phyloP scores from a whole-genome alignment of 2,329 filamentous ascomycete genomes.

The Alternaria triticimaculans region DNA sequence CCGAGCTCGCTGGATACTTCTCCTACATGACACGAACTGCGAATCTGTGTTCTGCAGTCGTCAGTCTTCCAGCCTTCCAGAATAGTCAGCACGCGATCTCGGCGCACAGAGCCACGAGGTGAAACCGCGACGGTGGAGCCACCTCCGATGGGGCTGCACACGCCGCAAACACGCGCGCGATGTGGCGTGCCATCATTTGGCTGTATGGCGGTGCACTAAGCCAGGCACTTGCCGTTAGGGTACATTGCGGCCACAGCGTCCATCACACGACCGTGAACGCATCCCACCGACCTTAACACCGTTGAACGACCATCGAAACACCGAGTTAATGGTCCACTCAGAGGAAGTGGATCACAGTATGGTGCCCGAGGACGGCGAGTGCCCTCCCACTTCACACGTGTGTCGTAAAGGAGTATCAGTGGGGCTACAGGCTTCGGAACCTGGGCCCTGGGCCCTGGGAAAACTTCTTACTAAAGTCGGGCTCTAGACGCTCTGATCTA shows the following conservation, averaged over 20 bases:
- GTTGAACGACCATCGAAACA: not conserved
- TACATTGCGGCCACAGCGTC: not conserved
- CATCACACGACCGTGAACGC: conserved; percentile 1
- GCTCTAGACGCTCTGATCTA: not conserved
- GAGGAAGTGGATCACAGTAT: not conserved
- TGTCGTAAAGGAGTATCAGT: not conserved
- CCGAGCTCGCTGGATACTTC: conserved; percentile 1
- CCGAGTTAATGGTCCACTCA: not conserved
- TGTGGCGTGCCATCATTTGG: not conserved
- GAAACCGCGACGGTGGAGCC: not conserved
- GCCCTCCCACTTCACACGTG: not conserved
- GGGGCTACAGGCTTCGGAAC: not conserved
- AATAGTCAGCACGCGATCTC: not conserved
- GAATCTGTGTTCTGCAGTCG: not conserved
- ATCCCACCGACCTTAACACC: not conserved
- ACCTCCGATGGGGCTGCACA: not conserved
- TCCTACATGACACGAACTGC: not conserved
- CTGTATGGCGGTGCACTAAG: conserved; percentile 1
- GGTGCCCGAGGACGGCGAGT: not conserved
- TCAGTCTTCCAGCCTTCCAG: not conserved
- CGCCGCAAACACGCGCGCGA: not conserved
- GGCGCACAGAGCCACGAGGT: not conserved
- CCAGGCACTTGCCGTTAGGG: not conserved
- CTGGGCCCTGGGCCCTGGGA: not conserved
- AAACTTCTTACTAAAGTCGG: not conserved